phyloP scores from a whole-genome alignment of 2,329 filamentous ascomycete species.

The Nannizzia gypsea region DNA sequence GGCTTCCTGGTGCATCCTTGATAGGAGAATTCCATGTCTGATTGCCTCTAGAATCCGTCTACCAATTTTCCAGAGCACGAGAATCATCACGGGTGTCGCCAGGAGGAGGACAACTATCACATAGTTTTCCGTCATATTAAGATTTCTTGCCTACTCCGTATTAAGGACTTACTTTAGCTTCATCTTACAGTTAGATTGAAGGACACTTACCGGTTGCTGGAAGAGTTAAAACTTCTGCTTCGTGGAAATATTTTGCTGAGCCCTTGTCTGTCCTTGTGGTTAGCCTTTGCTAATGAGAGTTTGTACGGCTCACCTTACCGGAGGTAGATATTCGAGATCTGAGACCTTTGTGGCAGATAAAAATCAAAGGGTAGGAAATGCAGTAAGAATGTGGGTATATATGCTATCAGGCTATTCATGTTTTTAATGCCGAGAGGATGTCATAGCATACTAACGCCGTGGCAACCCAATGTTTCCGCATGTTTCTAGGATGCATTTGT shows the following conservation, averaged over 20 bases:
- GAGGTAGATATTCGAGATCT: background rate
- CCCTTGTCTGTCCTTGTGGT: background rate
- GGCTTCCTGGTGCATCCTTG: constrained; percentile 15
- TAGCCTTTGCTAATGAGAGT: background rate
- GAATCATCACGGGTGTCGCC: constrained; percentile 16
- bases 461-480: background rate
- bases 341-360: too few species aligned
- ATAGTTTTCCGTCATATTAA: constrained; percentile 17
- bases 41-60: constrained; percentile 11
- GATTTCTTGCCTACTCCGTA: background rate
- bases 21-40: constrained; percentile 7
- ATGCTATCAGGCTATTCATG: background rate
- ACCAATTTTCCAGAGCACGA: constrained; percentile 17
- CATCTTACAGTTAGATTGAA: background rate
- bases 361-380: background rate
- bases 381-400: background rate
- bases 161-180: background rate
- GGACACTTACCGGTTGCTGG: background rate
- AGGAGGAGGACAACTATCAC: constrained; percentile 19
- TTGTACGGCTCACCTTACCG: background rate
- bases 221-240: background rate
- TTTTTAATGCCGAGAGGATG: background rate
- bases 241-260: too few species aligned
- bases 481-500: background rate
- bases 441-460: background rate